Evolutionary conservation across 2,329 filamentous ascomycete genomes (phyloP).

Genomic region (Grosmannia clavigera): DNA sequence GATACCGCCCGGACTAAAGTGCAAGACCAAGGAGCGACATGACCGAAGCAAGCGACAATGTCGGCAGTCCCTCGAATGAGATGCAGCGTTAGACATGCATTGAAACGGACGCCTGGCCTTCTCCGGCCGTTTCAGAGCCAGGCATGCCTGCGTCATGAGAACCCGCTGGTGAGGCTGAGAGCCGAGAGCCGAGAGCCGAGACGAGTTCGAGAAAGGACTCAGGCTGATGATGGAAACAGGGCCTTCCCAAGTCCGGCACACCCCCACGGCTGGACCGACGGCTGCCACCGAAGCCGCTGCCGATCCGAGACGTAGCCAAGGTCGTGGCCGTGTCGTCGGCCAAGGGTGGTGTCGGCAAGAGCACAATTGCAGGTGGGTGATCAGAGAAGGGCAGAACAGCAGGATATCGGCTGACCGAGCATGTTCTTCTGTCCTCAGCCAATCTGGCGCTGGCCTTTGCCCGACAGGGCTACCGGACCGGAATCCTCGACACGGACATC

Average conservation of each 20-base stretch:
- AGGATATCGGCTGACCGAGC: too few relatives aligned
- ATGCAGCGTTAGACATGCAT: conserved; percentile 12
- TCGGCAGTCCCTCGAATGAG: not conserved
- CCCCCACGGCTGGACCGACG: conserved; percentile 69
- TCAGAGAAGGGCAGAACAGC: not conserved
- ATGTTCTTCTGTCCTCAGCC: conserved; percentile 22
- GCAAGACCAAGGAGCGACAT: not conserved
- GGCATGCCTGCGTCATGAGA: conserved; percentile 58
- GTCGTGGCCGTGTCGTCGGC: conserved; percentile 95
- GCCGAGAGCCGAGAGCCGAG: not conserved
- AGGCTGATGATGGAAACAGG: conserved; percentile 36
- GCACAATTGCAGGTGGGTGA: conserved; percentile 64
- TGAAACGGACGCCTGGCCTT: conserved; percentile 5
- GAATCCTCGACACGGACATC: conserved; percentile 90
- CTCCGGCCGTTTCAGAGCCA: conserved; percentile 37
- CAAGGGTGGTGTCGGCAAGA: conserved; percentile 97
- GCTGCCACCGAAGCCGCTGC: conserved; percentile 59
- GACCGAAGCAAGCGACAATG: conserved; percentile 1
- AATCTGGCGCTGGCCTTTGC: conserved; percentile 86
- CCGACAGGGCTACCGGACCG: conserved; percentile 64
- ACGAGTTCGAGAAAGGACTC: not conserved
- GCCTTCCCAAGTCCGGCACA: conserved; percentile 65
- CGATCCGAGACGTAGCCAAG: conserved; percentile 74
- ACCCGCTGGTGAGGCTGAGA: conserved; percentile 55
- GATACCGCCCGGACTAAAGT: not conserved